Evolutionary conservation across 345 rosid species (phyloP).

Genomic region (Viola odorata): DNA sequence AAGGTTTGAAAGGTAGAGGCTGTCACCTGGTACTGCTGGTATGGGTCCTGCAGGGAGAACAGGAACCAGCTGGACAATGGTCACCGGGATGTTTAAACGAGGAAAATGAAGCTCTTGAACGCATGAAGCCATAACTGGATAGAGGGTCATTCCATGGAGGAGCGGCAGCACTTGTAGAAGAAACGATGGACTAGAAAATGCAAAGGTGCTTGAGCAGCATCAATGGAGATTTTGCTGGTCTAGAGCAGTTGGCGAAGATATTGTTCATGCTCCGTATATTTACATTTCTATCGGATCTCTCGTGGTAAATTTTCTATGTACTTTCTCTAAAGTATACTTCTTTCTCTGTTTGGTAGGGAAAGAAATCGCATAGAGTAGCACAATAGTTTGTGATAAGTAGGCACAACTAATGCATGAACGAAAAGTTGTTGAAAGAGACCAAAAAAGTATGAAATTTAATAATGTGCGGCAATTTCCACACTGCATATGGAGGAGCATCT

Average conservation of each 20-base stretch:
- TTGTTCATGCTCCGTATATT: conserved; percentile 16
- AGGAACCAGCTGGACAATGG: conserved; percentile 20
- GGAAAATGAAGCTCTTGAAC: conserved; percentile 62
- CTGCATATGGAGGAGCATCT: too few relatives aligned
- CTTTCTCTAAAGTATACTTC: too few relatives aligned
- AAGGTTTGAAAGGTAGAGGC: conserved; percentile 81
- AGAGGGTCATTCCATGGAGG: not conserved
- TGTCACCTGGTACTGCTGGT: conserved; percentile 38
- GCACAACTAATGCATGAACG: conserved; percentile 1
- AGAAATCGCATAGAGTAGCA: not conserved
- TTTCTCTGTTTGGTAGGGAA: not conserved
- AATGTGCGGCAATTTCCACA: too few relatives aligned
- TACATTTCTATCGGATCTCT: not conserved
- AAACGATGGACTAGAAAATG: conserved; percentile 10
- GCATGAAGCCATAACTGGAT: conserved; percentile 45
- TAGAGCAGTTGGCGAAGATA: conserved; percentile 23
- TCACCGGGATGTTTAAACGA: conserved; percentile 42
- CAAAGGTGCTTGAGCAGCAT: conserved; percentile 13
- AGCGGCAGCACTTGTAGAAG: conserved; percentile 19
- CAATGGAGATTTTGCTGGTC: conserved; percentile 21
- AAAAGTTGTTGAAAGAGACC: conserved; percentile 3
- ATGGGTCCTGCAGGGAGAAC: conserved; percentile 58
- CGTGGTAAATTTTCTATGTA: not conserved
- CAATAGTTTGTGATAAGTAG: not conserved
- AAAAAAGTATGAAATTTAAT: too few relatives aligned